Conservation (phyloP, 179 eudicot species). For the Drosera spatulata region DNA sequence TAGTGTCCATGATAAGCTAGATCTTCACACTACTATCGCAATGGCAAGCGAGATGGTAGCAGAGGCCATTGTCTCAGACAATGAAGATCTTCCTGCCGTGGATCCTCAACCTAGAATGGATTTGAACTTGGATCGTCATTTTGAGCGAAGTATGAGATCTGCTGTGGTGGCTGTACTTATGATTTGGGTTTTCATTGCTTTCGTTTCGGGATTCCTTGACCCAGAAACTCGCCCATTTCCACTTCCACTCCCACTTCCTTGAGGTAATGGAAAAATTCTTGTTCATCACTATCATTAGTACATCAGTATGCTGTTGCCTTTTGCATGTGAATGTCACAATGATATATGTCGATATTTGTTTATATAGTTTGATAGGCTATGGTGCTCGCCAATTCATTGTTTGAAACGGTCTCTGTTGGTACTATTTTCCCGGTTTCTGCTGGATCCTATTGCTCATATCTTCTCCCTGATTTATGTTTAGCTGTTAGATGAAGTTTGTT, state of each 20-base stretch:
- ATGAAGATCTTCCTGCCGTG: constrained; percentile 19
- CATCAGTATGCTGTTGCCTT: too few species aligned
- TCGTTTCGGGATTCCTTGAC: constrained; percentile 40
- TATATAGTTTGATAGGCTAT: too few species aligned
- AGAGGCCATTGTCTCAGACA: constrained; percentile 9
- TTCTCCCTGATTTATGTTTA: too few species aligned
- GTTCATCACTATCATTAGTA: too few species aligned
- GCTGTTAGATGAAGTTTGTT: too few species aligned
- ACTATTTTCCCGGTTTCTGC: too few species aligned
- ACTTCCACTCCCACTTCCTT: background rate
- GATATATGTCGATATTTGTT: too few species aligned
- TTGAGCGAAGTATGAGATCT: constrained; percentile 38
- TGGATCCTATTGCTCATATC: too few species aligned
- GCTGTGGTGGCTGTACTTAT: constrained; percentile 63
- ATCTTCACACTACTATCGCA: constrained; percentile 7
- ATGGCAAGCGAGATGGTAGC: constrained; percentile 7
- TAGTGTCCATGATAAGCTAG: constrained; percentile 7
- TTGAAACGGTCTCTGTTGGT: too few species aligned
- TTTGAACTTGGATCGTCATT: constrained; percentile 15
- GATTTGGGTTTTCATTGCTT: constrained; percentile 46
- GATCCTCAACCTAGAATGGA: constrained; percentile 20
- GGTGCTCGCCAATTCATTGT: too few species aligned
- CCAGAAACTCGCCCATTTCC: constrained; percentile 27
- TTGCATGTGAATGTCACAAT: too few species aligned
- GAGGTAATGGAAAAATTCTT: too few species aligned